Percentiles rank a stretch among this genome's conserved stretches.
Conservation (phyloP, 163 green algal species). For the Scenedesmus sp. region DNA sequence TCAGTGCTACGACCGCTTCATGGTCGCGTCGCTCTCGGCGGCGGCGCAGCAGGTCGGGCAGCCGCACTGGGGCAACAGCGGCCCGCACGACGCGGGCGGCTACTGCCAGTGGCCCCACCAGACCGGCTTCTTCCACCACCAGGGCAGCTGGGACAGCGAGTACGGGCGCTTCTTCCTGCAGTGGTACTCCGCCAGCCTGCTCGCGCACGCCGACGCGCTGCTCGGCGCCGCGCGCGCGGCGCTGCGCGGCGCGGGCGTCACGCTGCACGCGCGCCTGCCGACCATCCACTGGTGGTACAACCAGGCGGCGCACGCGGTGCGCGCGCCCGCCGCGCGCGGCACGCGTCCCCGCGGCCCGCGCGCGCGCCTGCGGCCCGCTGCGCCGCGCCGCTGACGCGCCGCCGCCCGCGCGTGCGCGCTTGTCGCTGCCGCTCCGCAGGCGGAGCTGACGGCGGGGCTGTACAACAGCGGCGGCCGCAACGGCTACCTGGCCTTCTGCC, state of each 20-base stretch:
- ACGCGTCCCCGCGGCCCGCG: background rate
- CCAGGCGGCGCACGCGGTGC: slow-evolving; percentile 38
- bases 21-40: slow-evolving; percentile 64
- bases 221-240: slow-evolving; percentile 37
- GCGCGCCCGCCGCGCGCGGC: no score
- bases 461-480: slow-evolving; percentile 60
- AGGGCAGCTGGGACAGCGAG: slow-evolving; percentile 63
- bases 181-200: slow-evolving; percentile 79
- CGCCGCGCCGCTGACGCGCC: background rate
- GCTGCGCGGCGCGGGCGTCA: slow-evolving; percentile 35
- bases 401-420: background rate
- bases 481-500: slow-evolving; percentile 64
- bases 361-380: background rate
- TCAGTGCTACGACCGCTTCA: slow-evolving; percentile 86
- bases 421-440: slow-evolving; percentile 16
- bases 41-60: slow-evolving; percentile 58
- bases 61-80: slow-evolving; percentile 72
- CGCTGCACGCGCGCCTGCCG: slow-evolving; percentile 64
- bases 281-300: slow-evolving; percentile 83
- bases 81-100: slow-evolving; percentile 77
- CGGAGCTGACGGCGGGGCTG: slow-evolving; percentile 73
- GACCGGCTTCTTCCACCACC: slow-evolving; percentile 73
- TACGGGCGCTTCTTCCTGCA: slow-evolving; percentile 84
- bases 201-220: slow-evolving; percentile 67
- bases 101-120: slow-evolving; percentile 76